Base-by-base conservation (phyloP, 2,329 filamentous ascomycete genomes). In the Bipolaris zeicola region DNA sequence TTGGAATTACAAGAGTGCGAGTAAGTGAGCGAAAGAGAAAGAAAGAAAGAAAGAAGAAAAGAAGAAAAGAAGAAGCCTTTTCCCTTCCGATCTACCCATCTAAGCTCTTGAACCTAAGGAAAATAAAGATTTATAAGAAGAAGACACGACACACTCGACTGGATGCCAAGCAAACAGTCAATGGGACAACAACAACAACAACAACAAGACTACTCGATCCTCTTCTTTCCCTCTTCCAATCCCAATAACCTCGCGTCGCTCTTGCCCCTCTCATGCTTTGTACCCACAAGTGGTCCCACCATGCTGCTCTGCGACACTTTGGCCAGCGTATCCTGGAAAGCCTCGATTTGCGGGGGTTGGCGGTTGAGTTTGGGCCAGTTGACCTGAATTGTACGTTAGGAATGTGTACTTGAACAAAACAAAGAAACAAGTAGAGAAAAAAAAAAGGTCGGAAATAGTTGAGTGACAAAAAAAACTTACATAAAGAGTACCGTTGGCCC, bases 341-440 rank as follows among this genome's bases (percentile, higher is more conserved):
- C 92, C 70, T 99, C 95, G 6, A 87, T 85, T 2, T 92, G 93
- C 78, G 90, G 96, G 2, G 91, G 87, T 14, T 92, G 88, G 10
- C 92, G 93, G 76, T 96, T 96, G 45, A 99, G 85, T 74, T 96
- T 97, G 8, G 95, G 95, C 95, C 96, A 99, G 79, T 97, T 98
- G 65, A 97, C 93, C 92, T 96, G 22, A n/a, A 14, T n/a, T 26
- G 39, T 41, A 42, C 18, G 20, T 49, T 43, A 2, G 39, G 22
- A 36, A 36, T 7, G 8, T 24, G 13, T 11, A 26, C 20, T 20
- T 7, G n/a, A 18, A 31, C 20, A 18, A 24, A 28, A 18, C 14
- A 14, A 20, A 6, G 13, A 13, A 36, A 13, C 10, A 36, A 16
- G 13, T 2, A 34, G 13, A 5, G 14, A 13, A 11, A 22, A 22